Evolutionary conservation across 805 yeast genomes (phyloP).

Genomic region (Metschnikowia drakensbergensis): DNA sequence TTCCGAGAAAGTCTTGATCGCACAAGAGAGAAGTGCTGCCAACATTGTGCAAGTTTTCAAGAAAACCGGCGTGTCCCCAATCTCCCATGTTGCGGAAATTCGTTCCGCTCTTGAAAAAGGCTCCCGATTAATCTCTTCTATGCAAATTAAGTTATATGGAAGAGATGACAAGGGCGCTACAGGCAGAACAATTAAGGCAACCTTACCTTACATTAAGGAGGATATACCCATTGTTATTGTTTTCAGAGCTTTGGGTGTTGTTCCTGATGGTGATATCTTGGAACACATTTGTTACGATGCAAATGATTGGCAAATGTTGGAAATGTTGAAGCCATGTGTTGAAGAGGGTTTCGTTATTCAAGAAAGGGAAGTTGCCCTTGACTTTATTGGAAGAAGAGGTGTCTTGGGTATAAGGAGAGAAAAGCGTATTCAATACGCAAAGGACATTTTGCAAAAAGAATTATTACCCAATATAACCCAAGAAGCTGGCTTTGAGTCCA

Average conservation of each 20-base stretch:
- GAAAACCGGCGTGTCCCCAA: constrained; percentile 95
- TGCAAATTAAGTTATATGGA: constrained; percentile 90
- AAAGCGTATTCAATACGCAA: constrained; percentile 96
- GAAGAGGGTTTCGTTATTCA: constrained; percentile 98
- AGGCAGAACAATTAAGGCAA: constrained; percentile 88
- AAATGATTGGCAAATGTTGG: constrained; percentile 99
- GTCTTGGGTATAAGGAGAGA: constrained; percentile 95
- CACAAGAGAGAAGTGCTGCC: constrained; percentile 98
- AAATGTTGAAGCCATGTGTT: constrained; percentile 97
- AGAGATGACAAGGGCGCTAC: constrained; percentile 66
- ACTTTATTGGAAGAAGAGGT: constrained; percentile 97
- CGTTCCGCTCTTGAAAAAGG: constrained; percentile 97
- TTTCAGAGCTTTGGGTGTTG: constrained; percentile 96
- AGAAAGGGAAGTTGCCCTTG: constrained; percentile 96
- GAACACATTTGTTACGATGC: constrained; percentile 98
- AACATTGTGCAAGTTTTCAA: constrained; percentile 98
- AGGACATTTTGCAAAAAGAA: constrained; percentile 94
- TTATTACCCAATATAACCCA: constrained; percentile 96
- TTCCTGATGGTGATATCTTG: constrained; percentile 97
- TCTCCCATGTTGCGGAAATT: constrained; percentile 93
- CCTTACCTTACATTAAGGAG: constrained; percentile 92
- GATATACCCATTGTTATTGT: constrained; percentile 97
- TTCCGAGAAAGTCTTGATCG: constrained; percentile 95
- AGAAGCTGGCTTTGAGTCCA: constrained; percentile 92
- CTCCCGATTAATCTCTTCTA: constrained; percentile 85